phyloP scores from a whole-genome alignment of 495 filamentous ascomycete genomes.

The Podospora tetraspora region DNA sequence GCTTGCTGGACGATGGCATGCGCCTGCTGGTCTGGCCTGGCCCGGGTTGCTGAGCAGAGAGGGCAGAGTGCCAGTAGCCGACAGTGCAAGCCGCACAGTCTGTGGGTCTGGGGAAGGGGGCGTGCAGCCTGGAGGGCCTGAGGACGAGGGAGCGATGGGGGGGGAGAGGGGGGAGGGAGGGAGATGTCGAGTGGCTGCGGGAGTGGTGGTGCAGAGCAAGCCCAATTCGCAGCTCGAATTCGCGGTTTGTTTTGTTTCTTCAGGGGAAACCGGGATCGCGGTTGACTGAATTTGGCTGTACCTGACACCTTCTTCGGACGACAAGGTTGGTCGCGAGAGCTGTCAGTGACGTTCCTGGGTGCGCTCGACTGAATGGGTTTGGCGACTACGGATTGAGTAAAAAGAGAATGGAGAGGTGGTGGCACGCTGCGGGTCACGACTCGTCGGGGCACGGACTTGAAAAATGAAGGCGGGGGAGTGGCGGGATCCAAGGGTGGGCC shows the following conservation, averaged over 20 bases:
- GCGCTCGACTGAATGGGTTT: constrained; percentile 49
- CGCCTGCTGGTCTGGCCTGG: constrained; percentile 10
- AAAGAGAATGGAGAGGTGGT: constrained; percentile 56
- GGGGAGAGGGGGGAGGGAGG: constrained; percentile 19
- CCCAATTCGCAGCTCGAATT: background rate
- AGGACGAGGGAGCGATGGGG: constrained; percentile 15
- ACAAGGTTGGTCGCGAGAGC: constrained; percentile 36
- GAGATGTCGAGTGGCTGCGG: constrained; percentile 16
- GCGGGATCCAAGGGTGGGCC: constrained; percentile 29
- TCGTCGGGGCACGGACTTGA: constrained; percentile 40
- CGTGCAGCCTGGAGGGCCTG: constrained; percentile 14
- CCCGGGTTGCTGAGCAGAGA: constrained; percentile 10
- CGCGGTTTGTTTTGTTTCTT: constrained; percentile 2
- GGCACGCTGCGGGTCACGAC: constrained; percentile 45
- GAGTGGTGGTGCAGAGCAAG: background rate
- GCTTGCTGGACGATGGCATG: constrained; percentile 23
- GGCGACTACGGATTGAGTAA: constrained; percentile 55
- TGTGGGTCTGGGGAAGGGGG: constrained; percentile 5
- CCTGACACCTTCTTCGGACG: constrained; percentile 39
- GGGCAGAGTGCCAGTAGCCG: constrained; percentile 18
- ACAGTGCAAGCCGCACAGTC: constrained; percentile 21
- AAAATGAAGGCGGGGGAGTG: constrained; percentile 45
- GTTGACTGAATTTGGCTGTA: constrained; percentile 27
- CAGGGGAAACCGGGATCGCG: constrained; percentile 13
- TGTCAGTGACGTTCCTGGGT: constrained; percentile 22